Evolutionary conservation across 2,329 filamentous ascomycete genomes (phyloP).

Genomic region (Amauroascus niger): DNA sequence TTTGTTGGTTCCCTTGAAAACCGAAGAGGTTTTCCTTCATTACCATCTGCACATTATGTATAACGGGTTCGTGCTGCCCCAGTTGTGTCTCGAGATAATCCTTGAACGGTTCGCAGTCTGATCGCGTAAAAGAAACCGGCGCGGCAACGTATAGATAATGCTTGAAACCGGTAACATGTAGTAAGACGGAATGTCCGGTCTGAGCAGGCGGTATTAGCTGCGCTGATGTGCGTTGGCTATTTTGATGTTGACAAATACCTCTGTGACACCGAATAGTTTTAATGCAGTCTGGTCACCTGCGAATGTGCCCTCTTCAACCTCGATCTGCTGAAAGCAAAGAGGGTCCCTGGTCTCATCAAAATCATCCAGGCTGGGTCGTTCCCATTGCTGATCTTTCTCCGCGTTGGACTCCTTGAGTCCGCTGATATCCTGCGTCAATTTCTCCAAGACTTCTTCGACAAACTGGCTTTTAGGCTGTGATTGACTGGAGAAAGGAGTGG

Average conservation of each 20-base stretch:
- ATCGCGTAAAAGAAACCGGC: slow-evolving; percentile 66
- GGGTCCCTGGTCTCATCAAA: slow-evolving; percentile 57
- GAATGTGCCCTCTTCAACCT: slow-evolving; percentile 79
- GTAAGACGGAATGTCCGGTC: slow-evolving; percentile 76
- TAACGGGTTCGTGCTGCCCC: slow-evolving; percentile 60
- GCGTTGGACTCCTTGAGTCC: slow-evolving; percentile 76
- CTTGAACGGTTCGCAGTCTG: slow-evolving; percentile 70
- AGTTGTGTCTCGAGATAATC: slow-evolving; percentile 70
- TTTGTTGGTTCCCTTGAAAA: slow-evolving; percentile 87
- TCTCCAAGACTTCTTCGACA: slow-evolving; percentile 87
- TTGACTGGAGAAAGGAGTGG: slow-evolving; percentile 55
- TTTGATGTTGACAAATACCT: slow-evolving; percentile 39
- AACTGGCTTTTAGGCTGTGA: slow-evolving; percentile 77
- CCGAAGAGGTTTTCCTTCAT: slow-evolving; percentile 87
- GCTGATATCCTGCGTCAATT: slow-evolving; percentile 86
- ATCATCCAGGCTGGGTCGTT: slow-evolving; percentile 51
- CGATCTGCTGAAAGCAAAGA: slow-evolving; percentile 91
- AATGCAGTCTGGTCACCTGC: slow-evolving; percentile 67
- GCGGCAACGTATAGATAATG: slow-evolving; percentile 94
- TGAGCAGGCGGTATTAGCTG: slow-evolving; percentile 21
- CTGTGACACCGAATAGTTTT: slow-evolving; percentile 88
- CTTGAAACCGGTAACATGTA: slow-evolving; percentile 91
- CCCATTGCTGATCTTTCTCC: slow-evolving; percentile 92
- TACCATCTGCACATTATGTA: slow-evolving; percentile 71
- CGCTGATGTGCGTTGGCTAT: neutral